Percentiles rank a stretch among this genome's conserved stretches.
These are phyloP conservation scores for Eucommia ulmoides DNA, from an alignment of 257 asterid genomes.

Conservation along the genomic window DNA sequence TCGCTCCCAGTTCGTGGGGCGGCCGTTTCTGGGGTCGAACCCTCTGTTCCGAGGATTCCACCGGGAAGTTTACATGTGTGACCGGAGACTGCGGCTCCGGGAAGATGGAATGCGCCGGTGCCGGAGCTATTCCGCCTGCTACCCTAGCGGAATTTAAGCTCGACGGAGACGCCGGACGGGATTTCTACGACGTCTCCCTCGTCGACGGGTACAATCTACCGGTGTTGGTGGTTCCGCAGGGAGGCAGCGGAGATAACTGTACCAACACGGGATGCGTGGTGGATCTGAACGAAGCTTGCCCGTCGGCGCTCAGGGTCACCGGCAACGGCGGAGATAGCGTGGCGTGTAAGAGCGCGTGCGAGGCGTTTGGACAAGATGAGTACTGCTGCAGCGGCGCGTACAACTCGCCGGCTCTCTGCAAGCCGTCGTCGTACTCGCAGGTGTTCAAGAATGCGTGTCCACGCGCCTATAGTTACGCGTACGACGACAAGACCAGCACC, in stretches of 20 bases:
- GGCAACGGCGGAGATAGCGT: background rate
- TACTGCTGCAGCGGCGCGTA: background rate
- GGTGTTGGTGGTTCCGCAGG: background rate
- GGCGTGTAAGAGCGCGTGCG: constrained; percentile 1
- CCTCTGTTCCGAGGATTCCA: background rate
- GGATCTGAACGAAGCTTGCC: background rate
- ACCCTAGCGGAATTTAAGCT: background rate
- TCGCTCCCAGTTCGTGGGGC: background rate
- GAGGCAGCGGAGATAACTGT: background rate
- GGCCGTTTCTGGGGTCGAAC: constrained; percentile 1
- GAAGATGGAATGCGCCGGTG: background rate
- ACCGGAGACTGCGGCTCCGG: constrained; percentile 1
- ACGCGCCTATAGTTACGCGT: background rate
- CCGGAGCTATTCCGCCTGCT: background rate
- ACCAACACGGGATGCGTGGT: background rate
- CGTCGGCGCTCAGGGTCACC: background rate
- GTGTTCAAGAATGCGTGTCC: background rate
- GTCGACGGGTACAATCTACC: constrained; percentile 16
- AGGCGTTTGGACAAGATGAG: background rate
- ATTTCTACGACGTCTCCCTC: constrained; percentile 10
- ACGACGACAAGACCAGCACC: background rate
- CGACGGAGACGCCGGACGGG: background rate
- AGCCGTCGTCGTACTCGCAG: background rate
- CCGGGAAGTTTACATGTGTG: background rate
- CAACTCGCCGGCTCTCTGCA: background rate